These are phyloP conservation scores for Suillus bovinus DNA, from an alignment of 768 basidiomycete species.

Conservation along the genomic window DNA sequence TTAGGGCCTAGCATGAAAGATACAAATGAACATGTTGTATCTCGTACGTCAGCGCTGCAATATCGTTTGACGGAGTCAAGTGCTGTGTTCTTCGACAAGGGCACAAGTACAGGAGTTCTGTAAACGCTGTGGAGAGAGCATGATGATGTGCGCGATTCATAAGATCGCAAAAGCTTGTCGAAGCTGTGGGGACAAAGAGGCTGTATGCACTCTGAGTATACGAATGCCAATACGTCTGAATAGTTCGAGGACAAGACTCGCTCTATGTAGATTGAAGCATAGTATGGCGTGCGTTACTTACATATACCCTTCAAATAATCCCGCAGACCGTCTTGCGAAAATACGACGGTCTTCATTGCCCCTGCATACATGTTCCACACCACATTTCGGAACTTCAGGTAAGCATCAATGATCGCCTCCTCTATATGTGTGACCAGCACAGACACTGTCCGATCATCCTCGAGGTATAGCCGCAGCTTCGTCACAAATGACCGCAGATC, in stretches of 20 bases:
- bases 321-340: conserved; percentile 39
- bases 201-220: neutral
- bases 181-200: neutral
- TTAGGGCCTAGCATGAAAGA: conserved; percentile 44
- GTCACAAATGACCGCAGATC: conserved; percentile 56
- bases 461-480: conserved; percentile 74
- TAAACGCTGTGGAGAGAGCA: conserved; percentile 26
- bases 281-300: conserved; percentile 19
- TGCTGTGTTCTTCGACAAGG: conserved; percentile 70
- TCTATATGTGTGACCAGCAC: conserved; percentile 78
- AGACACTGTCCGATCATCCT: conserved; percentile 73
- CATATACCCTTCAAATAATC: conserved; percentile 40
- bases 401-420: conserved; percentile 74
- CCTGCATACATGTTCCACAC: conserved; percentile 51
- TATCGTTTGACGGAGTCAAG: conserved; percentile 70
- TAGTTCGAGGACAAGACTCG: neutral
- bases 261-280: neutral
- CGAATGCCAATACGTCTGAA: neutral
- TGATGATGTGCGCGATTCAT: neutral
- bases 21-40: conserved; percentile 39
- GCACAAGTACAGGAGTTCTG: conserved; percentile 65
- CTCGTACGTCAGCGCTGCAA: conserved; percentile 60
- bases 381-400: conserved; percentile 69
- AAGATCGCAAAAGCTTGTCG: neutral
- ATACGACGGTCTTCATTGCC: conserved; percentile 32